Conservation (phyloP, 2,329 filamentous ascomycete species). For the Berkeleyomyces rouxiae region DNA sequence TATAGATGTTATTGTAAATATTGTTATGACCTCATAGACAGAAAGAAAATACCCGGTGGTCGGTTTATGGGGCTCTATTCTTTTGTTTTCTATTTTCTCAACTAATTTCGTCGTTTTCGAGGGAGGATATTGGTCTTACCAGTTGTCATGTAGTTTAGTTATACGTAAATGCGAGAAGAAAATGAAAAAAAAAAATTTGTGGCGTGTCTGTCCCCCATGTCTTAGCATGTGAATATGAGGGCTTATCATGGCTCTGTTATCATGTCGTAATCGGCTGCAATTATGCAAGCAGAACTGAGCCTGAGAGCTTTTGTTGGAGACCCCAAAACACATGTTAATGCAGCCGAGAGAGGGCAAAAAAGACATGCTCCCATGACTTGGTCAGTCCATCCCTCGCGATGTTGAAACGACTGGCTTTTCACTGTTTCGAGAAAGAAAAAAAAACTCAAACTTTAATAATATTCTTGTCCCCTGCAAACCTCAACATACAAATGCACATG, state of each 20-base stretch:
- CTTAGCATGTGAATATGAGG: neutral
- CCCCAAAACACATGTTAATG: neutral
- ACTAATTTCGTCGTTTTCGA: neutral
- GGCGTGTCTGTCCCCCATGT: too few species aligned
- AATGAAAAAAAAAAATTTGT: too few species aligned
- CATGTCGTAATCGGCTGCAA: neutral
- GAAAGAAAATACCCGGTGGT: neutral
- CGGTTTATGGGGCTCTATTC: neutral
- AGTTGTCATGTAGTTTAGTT: too few species aligned
- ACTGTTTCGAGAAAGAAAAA: too few species aligned
- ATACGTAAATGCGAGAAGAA: too few species aligned
- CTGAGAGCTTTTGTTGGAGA: neutral
- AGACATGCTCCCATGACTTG: too few species aligned
- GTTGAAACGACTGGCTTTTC: too few species aligned
- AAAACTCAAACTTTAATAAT: too few species aligned
- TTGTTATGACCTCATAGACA: conserved; percentile 9
- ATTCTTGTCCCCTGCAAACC: neutral
- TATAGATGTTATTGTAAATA: conserved; percentile 8
- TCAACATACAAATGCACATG: neutral
- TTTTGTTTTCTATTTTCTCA: neutral
- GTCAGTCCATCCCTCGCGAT: too few species aligned
- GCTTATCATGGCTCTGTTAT: neutral
- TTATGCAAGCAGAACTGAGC: neutral
- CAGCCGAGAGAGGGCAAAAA: neutral
- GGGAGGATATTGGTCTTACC: neutral